Percentiles rank a stretch among this genome's conserved stretches.
Evolutionary conservation across 1,284 basidiomycete genomes (phyloP).

Genomic region (Microbotryum violaceum): DNA sequence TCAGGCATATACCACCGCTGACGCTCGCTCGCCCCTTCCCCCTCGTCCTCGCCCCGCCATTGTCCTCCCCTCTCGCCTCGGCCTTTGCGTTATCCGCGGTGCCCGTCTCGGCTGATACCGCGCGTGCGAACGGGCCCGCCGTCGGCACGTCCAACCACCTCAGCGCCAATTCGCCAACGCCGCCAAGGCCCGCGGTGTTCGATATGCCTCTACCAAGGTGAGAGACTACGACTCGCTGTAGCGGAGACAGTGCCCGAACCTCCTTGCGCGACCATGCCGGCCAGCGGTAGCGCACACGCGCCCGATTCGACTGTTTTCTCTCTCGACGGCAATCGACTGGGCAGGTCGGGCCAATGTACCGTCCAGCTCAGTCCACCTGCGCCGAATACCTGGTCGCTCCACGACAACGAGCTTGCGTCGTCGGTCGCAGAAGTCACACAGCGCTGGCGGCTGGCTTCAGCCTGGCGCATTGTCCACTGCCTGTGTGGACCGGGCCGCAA

Average conservation of each 20-base stretch:
- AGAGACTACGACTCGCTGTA: not conserved
- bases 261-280: not conserved
- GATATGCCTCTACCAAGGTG: conserved; percentile 14
- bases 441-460: too few species aligned
- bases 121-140: not conserved
- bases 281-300: not conserved
- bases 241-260: not conserved
- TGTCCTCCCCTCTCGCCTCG: not conserved
- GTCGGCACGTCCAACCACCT: too few species aligned
- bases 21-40: not conserved
- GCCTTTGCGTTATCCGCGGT: not conserved
- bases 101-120: not conserved
- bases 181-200: conserved; percentile 7
- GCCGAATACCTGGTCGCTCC: too few species aligned
- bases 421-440: too few species aligned
- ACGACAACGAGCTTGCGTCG: too few species aligned
- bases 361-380: too few species aligned
- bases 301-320: not conserved
- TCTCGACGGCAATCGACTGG: not conserved
- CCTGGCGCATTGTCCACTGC: too few species aligned
- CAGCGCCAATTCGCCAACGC: conserved; percentile 7
- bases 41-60: too few species aligned
- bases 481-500: too few species aligned
- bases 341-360: too few species aligned
- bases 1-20: too few species aligned